phyloP scores from a whole-genome alignment of 2,329 filamentous ascomycete species.

The Fusarium oligoseptatum region DNA sequence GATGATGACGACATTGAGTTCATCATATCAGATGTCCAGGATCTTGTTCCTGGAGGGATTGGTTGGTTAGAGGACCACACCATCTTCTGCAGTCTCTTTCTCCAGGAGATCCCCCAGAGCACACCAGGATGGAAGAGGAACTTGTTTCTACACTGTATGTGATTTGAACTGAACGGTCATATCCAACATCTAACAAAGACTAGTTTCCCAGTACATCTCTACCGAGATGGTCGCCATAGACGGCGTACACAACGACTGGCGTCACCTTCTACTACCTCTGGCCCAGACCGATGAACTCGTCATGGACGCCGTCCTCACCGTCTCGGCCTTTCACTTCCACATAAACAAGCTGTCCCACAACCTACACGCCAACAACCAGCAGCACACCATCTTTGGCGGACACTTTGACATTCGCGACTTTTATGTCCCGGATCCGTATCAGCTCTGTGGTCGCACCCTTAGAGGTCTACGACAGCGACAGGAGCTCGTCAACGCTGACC shows the following conservation, averaged over 20 bases:
- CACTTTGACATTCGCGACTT: neutral
- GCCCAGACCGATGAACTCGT: constrained; percentile 37
- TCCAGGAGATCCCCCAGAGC: constrained; percentile 23
- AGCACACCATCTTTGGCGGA: neutral
- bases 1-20: neutral
- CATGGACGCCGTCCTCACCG: constrained; percentile 39
- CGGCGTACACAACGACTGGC: constrained; percentile 45
- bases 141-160: constrained; percentile 35
- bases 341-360: constrained; percentile 15
- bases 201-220: constrained; percentile 41
- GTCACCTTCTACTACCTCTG: constrained; percentile 37
- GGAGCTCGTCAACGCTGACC: constrained; percentile 24
- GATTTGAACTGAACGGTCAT: rapidly evolving
- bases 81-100: neutral
- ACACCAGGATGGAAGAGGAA: constrained; percentile 33
- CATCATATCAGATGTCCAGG: neutral
- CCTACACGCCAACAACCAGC: neutral
- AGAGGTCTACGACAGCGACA: constrained; percentile 31
- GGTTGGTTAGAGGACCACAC: neutral
- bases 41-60: rapidly evolving
- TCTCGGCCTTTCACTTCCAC: constrained; percentile 37
- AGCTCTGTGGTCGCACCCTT: constrained; percentile 32
- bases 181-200: rapidly evolving
- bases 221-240: constrained; percentile 45
- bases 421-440: constrained; percentile 25